Conservation (phyloP, 768 basidiomycete species). For the Nevesoporus exiguus region DNA sequence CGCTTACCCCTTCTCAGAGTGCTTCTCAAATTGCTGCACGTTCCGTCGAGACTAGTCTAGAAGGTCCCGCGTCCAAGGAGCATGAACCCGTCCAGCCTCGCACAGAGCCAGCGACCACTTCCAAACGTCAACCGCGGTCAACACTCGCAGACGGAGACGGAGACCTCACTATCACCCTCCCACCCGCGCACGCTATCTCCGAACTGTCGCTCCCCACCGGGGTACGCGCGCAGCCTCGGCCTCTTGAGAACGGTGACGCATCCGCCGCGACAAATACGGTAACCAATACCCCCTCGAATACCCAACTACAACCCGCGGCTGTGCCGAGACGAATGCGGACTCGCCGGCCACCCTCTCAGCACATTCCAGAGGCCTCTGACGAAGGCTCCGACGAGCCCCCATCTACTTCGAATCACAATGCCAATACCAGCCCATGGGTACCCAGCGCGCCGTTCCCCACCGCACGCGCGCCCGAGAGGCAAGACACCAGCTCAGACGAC, state of each 20-base stretch:
- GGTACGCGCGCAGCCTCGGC: slow-evolving; percentile 2
- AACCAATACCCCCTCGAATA: neutral
- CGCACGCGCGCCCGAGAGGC: neutral
- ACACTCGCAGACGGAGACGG: neutral
- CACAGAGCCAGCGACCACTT: neutral
- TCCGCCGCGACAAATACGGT: neutral
- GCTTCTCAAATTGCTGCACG: slow-evolving; percentile 51
- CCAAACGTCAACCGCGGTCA: neutral
- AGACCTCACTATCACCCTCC: slow-evolving; percentile 19
- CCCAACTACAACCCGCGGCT: neutral
- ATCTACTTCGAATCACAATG: neutral
- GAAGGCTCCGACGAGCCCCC: slow-evolving; percentile 12
- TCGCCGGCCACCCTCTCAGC: slow-evolving; percentile 23
- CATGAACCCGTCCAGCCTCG: neutral
- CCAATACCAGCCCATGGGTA: neutral
- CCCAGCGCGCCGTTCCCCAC: neutral
- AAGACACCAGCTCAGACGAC: slow-evolving; percentile 21
- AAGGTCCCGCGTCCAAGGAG: slow-evolving; percentile 9
- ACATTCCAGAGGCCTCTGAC: slow-evolving; percentile 25
- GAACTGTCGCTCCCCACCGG: slow-evolving; percentile 27
- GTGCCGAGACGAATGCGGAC: slow-evolving; percentile 2
- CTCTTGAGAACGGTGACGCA: neutral
- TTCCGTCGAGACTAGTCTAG: slow-evolving; percentile 20
- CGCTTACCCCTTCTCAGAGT: slow-evolving; percentile 72
- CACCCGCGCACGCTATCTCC: slow-evolving; percentile 28